phyloP scores from a whole-genome alignment of 2,329 filamentous ascomycete species.

The Aspergillus piperis region DNA sequence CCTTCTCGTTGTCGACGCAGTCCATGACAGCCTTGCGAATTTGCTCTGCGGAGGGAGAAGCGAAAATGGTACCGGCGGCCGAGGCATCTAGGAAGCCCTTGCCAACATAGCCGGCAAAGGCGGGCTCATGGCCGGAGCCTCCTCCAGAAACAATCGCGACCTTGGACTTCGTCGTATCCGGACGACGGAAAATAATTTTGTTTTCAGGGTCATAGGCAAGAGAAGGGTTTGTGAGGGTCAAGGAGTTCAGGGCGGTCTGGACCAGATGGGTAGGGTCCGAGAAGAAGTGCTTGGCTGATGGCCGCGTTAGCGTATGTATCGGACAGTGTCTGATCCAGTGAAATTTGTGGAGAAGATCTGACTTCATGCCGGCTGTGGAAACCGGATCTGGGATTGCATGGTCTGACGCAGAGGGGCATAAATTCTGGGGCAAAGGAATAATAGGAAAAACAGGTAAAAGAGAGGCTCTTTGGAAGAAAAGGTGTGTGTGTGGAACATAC shows the following conservation, averaged over 20 bases:
- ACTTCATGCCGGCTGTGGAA: conserved; percentile 12
- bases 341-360: conserved; percentile 16
- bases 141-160: conserved; percentile 87
- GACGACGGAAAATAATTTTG: conserved; percentile 80
- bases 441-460: background rate
- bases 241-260: conserved; percentile 70
- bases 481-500: conserved; percentile 26
- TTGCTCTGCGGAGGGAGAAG: conserved; percentile 78
- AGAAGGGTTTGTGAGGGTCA: conserved; percentile 82
- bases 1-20: conserved; percentile 69
- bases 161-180: conserved; percentile 55
- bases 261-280: conserved; percentile 80
- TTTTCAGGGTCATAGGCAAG: conserved; percentile 74
- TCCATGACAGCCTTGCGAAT: conserved; percentile 73
- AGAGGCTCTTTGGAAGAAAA: background rate
- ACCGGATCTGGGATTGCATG: background rate
- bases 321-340: conserved; percentile 5
- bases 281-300: conserved; percentile 76
- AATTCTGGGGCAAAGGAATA: background rate
- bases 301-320: conserved; percentile 20
- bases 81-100: conserved; percentile 76
- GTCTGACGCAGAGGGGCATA: background rate
- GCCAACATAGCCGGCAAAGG: conserved; percentile 83
- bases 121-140: conserved; percentile 86
- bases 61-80: conserved; percentile 85